phyloP scores from a whole-genome alignment of 2,329 filamentous ascomycete species.

The Penicillium sp. region DNA sequence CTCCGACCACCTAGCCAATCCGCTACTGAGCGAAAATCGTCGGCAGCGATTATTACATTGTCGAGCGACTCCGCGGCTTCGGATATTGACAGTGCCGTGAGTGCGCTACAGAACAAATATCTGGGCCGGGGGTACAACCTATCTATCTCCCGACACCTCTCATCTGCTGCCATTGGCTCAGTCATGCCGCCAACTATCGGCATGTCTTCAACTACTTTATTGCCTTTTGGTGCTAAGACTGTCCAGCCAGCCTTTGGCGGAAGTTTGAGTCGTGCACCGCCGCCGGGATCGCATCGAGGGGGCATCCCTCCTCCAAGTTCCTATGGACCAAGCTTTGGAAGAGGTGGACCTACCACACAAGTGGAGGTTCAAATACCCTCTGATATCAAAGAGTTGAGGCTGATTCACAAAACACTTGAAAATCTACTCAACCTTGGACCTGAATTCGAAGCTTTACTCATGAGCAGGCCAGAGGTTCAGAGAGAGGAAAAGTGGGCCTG shows the following conservation, averaged over 20 bases:
- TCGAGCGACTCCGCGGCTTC: constrained; percentile 73
- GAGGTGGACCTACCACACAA: constrained; percentile 51
- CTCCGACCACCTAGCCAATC: constrained; percentile 50
- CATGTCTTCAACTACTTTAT: constrained; percentile 49
- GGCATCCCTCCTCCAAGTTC: constrained; percentile 73
- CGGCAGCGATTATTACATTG: constrained; percentile 73
- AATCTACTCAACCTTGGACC: constrained; percentile 71
- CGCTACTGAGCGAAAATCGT: constrained; percentile 61
- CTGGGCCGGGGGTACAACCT: constrained; percentile 80
- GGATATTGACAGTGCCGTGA: constrained; percentile 77
- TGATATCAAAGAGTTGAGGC: constrained; percentile 70
- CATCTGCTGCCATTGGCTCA: constrained; percentile 62
- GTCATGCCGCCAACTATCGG: constrained; percentile 47
- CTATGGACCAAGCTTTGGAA: constrained; percentile 51
- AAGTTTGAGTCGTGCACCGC: constrained; percentile 47
- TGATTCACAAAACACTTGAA: constrained; percentile 87
- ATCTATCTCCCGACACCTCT: constrained; percentile 73
- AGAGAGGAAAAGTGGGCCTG: constrained; percentile 87
- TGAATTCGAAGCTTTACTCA: constrained; percentile 86
- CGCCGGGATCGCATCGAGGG: constrained; percentile 49
- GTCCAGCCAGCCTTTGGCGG: constrained; percentile 48
- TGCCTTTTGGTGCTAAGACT: constrained; percentile 73
- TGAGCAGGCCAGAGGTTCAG: constrained; percentile 79
- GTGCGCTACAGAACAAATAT: constrained; percentile 73
- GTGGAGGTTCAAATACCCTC: constrained; percentile 70